A percentile compares a stretch with the other conserved stretches of the same genome.
phyloP scores from a whole-genome alignment of 2,329 filamentous ascomycete genomes.

The Immersiporthe knoxdaviesiana region DNA sequence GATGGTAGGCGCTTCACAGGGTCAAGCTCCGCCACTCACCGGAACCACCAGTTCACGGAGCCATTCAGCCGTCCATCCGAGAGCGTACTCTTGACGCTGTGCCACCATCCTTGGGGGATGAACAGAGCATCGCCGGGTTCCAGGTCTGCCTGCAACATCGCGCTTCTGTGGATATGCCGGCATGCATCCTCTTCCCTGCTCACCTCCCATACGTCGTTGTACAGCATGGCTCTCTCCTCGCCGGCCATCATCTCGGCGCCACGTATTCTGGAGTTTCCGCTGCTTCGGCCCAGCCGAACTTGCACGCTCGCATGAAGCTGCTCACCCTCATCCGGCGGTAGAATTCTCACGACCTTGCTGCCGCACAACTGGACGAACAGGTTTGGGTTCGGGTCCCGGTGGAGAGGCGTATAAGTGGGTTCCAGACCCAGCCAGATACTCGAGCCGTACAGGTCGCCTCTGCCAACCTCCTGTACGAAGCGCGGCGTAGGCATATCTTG shows the following conservation, averaged over 20 bases:
- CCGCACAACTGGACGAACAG: slow-evolving; percentile 83
- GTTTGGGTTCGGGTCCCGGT: slow-evolving; percentile 93
- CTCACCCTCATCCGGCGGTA: slow-evolving; percentile 66
- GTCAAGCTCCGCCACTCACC: slow-evolving; percentile 48
- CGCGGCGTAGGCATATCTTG: slow-evolving; percentile 70
- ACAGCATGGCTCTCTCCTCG: slow-evolving; percentile 66
- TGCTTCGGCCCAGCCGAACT: slow-evolving; percentile 39
- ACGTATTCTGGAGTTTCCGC: slow-evolving; percentile 59
- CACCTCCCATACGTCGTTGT: slow-evolving; percentile 70
- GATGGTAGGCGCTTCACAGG: not conserved
- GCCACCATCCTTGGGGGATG: slow-evolving; percentile 86
- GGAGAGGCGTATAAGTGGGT: slow-evolving; percentile 87
- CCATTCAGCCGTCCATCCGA: slow-evolving; percentile 41
- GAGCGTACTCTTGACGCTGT: slow-evolving; percentile 72
- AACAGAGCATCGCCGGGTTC: slow-evolving; percentile 72
- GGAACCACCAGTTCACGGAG: slow-evolving; percentile 79
- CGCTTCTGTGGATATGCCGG: slow-evolving; percentile 29
- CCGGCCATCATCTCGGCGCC: slow-evolving; percentile 93
- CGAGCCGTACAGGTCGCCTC: slow-evolving; percentile 82
- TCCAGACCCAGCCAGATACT: slow-evolving; percentile 88
- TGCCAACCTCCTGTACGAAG: slow-evolving; percentile 65
- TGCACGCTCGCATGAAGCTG: slow-evolving; percentile 63
- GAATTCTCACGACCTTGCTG: slow-evolving; percentile 72
- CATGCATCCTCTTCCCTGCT: slow-evolving; percentile 31
- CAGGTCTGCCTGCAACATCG: slow-evolving; percentile 58